A percentile compares a stretch with the other conserved stretches of the same genome.
Evolutionary conservation across 306 rosid species (phyloP).

Genomic region (Cyamopsis tetragonoloba): DNA sequence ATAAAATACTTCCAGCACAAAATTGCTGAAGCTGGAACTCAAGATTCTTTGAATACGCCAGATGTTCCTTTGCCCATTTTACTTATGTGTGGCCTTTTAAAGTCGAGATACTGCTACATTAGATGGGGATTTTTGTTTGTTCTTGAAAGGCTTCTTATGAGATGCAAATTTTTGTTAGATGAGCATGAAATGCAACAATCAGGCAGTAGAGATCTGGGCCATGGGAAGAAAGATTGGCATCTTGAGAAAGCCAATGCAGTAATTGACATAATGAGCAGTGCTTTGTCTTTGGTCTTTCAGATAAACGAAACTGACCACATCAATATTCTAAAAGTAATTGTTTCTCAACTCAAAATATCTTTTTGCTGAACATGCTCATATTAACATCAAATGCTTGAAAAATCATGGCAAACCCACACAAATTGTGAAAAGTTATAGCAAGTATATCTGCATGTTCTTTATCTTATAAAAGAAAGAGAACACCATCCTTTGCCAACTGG

Average conservation of each 20-base stretch:
- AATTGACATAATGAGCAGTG: constrained; percentile 89
- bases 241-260: constrained; percentile 95
- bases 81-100: constrained; percentile 91
- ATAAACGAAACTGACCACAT: constrained; percentile 85
- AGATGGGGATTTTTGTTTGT: constrained; percentile 96
- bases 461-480: constrained; percentile 1
- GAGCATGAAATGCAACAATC: constrained; percentile 67
- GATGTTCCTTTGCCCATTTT: constrained; percentile 73
- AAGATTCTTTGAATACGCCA: constrained; percentile 62
- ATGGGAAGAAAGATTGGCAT: constrained; percentile 52
- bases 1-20: constrained; percentile 69
- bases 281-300: constrained; percentile 77
- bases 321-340: constrained; percentile 88
- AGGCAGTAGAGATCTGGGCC: constrained; percentile 41
- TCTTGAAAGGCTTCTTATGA: constrained; percentile 93
- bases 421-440: background rate
- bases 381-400: background rate
- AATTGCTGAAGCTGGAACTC: constrained; percentile 59
- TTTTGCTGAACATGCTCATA: constrained; percentile 6
- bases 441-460: constrained; percentile 17
- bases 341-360: constrained; percentile 19
- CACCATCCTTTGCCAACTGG: background rate
- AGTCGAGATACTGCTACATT: constrained; percentile 69
- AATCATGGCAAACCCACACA: constrained; percentile 7
- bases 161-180: constrained; percentile 90